Conservation (phyloP, 306 rosid genomes). For the Echinosophora koreensis region DNA sequence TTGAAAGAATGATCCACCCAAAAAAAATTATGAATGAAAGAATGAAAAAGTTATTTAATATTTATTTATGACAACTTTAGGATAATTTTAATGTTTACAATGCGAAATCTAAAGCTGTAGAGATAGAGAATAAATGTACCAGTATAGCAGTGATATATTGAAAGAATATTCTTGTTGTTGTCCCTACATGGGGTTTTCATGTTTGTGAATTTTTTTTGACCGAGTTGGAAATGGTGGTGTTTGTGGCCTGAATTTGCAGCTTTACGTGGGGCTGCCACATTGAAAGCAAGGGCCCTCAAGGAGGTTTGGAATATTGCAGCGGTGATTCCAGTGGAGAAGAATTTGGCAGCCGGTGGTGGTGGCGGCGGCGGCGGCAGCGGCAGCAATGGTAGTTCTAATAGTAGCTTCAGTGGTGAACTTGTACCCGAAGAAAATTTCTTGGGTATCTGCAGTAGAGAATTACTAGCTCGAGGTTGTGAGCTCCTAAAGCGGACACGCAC, state of each 20-base stretch:
- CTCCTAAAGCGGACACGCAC: slow-evolving; percentile 95
- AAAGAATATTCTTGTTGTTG: not conserved
- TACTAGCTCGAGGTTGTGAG: slow-evolving; percentile 86
- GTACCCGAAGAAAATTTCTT: slow-evolving; percentile 78
- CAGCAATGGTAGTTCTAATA: slow-evolving; percentile 63
- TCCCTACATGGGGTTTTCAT: not conserved
- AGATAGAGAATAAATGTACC: too few species aligned
- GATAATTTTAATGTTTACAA: too few species aligned
- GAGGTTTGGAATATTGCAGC: slow-evolving; percentile 97
- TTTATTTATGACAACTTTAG: too few species aligned
- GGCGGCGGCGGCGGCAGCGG: slow-evolving; percentile 33
- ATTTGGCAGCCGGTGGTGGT: slow-evolving; percentile 48
- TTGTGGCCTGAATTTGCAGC: slow-evolving; percentile 56
- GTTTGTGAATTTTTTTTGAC: not conserved
- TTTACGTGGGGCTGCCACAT: slow-evolving; percentile 91
- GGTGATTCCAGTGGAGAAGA: slow-evolving; percentile 88
- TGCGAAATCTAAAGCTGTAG: too few species aligned
- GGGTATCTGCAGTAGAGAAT: slow-evolving; percentile 76
- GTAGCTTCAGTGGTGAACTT: slow-evolving; percentile 82
- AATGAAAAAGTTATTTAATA: too few species aligned
- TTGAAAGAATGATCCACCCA: too few species aligned
- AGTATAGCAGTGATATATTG: too few species aligned
- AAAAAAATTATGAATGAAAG: too few species aligned
- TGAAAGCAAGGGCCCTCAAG: slow-evolving; percentile 95
- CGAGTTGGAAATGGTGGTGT: slow-evolving; percentile 19